Percentiles rank a stretch among this genome's conserved stretches.
Conservation (phyloP, 2,329 filamentous ascomycete genomes). For the Fusarium keratoplasticum region DNA sequence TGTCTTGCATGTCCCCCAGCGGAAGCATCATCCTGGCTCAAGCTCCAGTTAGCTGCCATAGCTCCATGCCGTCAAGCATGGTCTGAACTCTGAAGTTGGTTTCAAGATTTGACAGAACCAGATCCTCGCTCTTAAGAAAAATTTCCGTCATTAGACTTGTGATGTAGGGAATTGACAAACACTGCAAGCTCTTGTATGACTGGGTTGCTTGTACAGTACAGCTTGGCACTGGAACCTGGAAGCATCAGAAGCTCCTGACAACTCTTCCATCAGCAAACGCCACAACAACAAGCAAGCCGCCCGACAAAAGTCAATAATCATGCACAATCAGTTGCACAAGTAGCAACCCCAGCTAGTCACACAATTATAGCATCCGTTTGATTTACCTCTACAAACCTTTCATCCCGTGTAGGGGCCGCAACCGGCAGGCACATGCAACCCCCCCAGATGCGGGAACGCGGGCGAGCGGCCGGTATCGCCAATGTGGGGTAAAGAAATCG, state of each 20-base stretch:
- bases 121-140: neutral
- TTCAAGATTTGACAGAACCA: neutral
- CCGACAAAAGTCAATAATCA: neutral
- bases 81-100: neutral
- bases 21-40: neutral
- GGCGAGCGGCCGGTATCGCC: constrained; percentile 41
- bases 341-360: neutral
- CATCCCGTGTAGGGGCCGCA: neutral
- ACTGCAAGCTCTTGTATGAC: neutral
- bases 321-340: neutral
- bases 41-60: constrained; percentile 21
- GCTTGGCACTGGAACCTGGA: neutral
- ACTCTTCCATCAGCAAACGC: constrained; percentile 6
- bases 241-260: neutral
- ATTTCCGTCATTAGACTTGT: neutral
- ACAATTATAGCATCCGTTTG: neutral
- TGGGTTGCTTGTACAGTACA: neutral
- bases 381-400: neutral
- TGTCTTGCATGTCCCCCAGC: neutral
- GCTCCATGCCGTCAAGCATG: neutral
- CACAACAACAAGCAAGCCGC: constrained; percentile 4
- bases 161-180: neutral
- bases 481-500: constrained; percentile 41
- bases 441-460: constrained; percentile 33
- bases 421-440: constrained; percentile 20